Conservation (phyloP, 108 stramenopile species). For the Nannochloropsis gaditana region DNA sequence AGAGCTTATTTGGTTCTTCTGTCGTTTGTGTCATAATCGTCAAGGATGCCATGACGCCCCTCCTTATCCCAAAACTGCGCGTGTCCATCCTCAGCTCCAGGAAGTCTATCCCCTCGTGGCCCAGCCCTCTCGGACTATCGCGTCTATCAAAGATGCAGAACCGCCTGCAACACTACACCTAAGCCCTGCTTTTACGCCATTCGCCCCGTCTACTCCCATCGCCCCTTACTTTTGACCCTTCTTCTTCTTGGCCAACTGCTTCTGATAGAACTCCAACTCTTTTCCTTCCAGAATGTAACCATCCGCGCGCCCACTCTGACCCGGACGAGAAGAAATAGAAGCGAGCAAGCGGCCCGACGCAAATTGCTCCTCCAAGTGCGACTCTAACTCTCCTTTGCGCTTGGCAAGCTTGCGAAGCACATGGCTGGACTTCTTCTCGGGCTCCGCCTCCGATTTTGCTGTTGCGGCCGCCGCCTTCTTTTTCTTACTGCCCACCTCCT, state of each 20-base stretch:
- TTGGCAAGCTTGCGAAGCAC: constrained; percentile 70
- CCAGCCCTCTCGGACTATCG: no score
- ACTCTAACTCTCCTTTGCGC: constrained; percentile 81
- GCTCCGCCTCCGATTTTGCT: constrained; percentile 33
- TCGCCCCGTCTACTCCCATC: background rate
- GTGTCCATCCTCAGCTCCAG: no score
- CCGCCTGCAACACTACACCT: no score
- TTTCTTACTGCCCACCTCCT: constrained; percentile 90
- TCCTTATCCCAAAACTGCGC: no score
- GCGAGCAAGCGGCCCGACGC: constrained; percentile 90
- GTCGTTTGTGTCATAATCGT: no score
- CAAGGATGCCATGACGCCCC: no score
- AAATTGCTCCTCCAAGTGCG: constrained; percentile 86
- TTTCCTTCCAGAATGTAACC: constrained; percentile 97
- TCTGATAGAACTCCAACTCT: constrained; percentile 97
- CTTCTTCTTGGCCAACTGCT: constrained; percentile 70
- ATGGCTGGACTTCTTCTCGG: constrained; percentile 60
- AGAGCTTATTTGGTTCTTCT: no score
- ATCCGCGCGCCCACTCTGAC: constrained; percentile 95
- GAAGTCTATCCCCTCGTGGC: no score
- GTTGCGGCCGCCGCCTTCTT: constrained; percentile 58
- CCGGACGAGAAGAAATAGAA: constrained; percentile 94
- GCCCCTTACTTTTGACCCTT: background rate
- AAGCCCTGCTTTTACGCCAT: no score
- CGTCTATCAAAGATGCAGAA: no score